Evolutionary conservation across 2,329 filamentous ascomycete species (phyloP).

Genomic region (Phoma sp.): DNA sequence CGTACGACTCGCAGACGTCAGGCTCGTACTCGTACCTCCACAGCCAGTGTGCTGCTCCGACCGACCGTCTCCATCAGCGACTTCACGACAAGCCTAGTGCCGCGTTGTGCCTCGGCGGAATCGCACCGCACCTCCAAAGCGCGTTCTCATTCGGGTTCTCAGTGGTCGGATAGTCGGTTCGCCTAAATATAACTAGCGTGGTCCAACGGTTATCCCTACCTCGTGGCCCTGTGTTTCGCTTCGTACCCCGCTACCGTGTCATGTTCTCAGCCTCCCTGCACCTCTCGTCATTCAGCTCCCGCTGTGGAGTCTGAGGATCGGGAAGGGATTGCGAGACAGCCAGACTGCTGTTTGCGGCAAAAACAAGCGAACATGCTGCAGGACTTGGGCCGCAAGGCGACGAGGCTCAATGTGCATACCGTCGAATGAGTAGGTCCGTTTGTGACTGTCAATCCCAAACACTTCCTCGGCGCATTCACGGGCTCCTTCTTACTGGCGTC

Average conservation of each 20-base stretch:
- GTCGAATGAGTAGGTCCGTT: not conserved
- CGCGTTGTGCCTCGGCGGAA: not conserved
- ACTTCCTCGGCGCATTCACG: not conserved
- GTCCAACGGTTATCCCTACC: slow-evolving; percentile 28
- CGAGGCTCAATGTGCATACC: not conserved
- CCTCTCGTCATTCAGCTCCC: slow-evolving; percentile 14
- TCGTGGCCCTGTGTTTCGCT: slow-evolving; percentile 24
- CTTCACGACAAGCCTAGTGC: not conserved
- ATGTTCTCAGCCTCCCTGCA: slow-evolving; percentile 20
- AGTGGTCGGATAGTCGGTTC: not conserved
- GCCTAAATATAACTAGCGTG: slow-evolving; percentile 26
- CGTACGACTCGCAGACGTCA: not conserved
- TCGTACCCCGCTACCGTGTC: slow-evolving; percentile 27
- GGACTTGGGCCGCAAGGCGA: not conserved
- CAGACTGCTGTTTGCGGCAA: slow-evolving; percentile 6
- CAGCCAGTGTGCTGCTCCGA: slow-evolving; percentile 11
- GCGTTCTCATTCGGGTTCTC: slow-evolving; percentile 10
- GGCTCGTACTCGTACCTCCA: slow-evolving; percentile 10
- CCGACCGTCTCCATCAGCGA: slow-evolving; percentile 1
- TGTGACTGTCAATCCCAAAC: not conserved
- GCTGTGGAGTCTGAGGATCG: slow-evolving; percentile 8
- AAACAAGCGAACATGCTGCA: slow-evolving; percentile 10
- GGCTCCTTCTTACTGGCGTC: not conserved
- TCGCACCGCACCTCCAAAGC: not conserved
- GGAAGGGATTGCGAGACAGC: slow-evolving; percentile 13